Evolutionary conservation across 495 filamentous ascomycete species (phyloP).

Genomic region (Venustampulla echinocandica): DNA sequence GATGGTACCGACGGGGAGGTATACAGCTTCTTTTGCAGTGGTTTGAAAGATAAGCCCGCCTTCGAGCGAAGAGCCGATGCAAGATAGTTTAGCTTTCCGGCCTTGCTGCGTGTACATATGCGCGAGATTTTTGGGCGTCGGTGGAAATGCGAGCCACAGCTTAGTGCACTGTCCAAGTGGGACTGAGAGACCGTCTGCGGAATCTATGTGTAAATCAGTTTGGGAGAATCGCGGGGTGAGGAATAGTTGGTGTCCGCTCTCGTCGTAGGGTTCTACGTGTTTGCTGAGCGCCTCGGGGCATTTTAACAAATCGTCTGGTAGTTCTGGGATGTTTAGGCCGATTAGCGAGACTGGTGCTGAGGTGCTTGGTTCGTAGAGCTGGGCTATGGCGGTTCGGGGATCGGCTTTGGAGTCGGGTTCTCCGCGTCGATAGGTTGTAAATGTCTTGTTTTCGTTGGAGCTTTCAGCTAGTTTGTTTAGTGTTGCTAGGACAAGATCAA

Average conservation of each 20-base stretch:
- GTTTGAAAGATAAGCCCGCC: constrained; percentile 15
- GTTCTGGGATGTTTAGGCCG: neutral
- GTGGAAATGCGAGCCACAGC: constrained; percentile 19
- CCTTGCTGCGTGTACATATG: constrained; percentile 9
- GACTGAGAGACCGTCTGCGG: constrained; percentile 15
- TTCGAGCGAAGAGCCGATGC: constrained; percentile 10
- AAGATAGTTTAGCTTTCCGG: constrained; percentile 8
- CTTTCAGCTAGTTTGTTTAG: neutral
- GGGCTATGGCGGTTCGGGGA: neutral
- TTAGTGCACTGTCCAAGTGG: constrained; percentile 16
- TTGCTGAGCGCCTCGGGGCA: constrained; percentile 4
- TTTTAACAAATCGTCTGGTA: constrained; percentile 3
- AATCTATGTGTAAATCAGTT: constrained; percentile 19
- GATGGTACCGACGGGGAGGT: constrained; percentile 11
- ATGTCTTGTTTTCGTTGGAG: neutral
- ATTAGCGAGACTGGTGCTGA: neutral
- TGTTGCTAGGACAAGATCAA: neutral
- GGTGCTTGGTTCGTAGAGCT: neutral
- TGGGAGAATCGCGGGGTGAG: constrained; percentile 18
- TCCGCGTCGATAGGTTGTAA: neutral
- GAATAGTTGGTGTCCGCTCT: constrained; percentile 13
- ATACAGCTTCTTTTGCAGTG: constrained; percentile 15
- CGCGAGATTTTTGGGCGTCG: constrained; percentile 11
- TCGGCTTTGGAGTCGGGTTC: neutral
- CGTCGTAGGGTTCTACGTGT: constrained; percentile 13